phyloP scores from a whole-genome alignment of 1,139 yeast genomes.

The Saccharomyces uvarum region DNA sequence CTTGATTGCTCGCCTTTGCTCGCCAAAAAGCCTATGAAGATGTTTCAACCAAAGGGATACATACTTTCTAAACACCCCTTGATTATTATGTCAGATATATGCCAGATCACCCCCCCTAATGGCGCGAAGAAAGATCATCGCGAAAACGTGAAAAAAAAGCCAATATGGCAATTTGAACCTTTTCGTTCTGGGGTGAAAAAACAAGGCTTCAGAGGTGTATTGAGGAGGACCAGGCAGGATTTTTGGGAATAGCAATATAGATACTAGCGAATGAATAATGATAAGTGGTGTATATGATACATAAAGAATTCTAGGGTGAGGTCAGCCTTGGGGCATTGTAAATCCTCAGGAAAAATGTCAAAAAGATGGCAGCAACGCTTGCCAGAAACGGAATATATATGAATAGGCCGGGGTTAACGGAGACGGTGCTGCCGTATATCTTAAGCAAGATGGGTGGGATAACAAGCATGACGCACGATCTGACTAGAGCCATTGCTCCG shows the following conservation, averaged over 20 bases:
- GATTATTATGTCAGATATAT: background rate
- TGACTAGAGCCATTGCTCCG: conserved; percentile 43
- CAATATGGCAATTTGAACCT: background rate
- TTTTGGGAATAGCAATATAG: background rate
- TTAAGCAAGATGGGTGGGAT: conserved; percentile 37
- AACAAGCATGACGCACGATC: conserved; percentile 36
- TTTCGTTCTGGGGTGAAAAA: background rate
- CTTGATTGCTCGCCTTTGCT: background rate
- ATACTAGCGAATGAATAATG: background rate
- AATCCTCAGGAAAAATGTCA: conserved; percentile 15
- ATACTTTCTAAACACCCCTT: background rate
- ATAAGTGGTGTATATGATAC: background rate
- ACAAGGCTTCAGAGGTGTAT: background rate
- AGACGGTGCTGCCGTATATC: conserved; percentile 36
- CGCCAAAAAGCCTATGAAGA: background rate
- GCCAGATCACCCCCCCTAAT: background rate
- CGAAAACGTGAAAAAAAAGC: background rate
- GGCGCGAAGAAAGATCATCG: background rate
- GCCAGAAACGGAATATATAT: conserved; percentile 22
- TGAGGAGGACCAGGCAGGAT: background rate
- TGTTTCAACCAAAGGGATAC: background rate
- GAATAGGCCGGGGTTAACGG: conserved; percentile 26
- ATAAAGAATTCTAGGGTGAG: background rate
- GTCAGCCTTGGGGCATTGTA: conserved; percentile 10
- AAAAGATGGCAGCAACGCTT: conserved; percentile 10